Evolutionary conservation across 768 basidiomycete genomes (phyloP), one percentile per base, ranked within the genome.

Genomic region (Rickenella mellea): DNA sequence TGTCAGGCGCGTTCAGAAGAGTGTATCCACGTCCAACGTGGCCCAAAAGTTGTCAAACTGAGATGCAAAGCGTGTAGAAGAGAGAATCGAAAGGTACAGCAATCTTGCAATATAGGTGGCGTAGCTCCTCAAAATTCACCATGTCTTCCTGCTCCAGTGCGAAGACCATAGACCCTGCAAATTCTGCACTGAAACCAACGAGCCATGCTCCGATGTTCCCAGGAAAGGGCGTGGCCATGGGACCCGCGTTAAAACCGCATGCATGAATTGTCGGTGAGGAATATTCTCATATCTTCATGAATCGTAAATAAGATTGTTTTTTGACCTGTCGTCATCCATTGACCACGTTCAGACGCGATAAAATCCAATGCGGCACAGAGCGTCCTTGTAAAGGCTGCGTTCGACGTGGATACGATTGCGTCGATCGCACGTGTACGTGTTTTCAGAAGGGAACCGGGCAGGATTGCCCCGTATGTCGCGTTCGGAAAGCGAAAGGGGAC

Each of bases 51-150:
- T 15, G 70, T 76, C 43, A 76, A 73, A 46, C 56, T 76, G 40
- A 74, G 78, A 17, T 81, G 78, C 46, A 76, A 77, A 50, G 65
- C 61, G 10, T 80, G 78, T 52, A 60, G 77, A 46, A 62, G 64
- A 48, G 67, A 73, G 27, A 73, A 78, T 33, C 74, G 68, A 49
- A 70, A 69, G 33, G 33, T 36, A 30, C 29, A 30, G 15, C 9
- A 36, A 17, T 3, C 5, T 22, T 12, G 19, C 19, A 10, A 15
- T 10, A 17, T 17, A 19, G 29, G 15, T 36, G 33, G 3, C 15
- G 24, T 22, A 36, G 9, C 15, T 17, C 33, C 9, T 36, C 12
- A 36, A 36, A 19, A 36, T 14, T 17, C 19, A 15, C 9, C 15
- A 36, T 2, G 9, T 14, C 15, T 4, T n/a, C n/a, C n/a, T n/a